Evolutionary conservation across 2,329 filamentous ascomycete species (phyloP).

Genomic region (Orbilia brochopaga): DNA sequence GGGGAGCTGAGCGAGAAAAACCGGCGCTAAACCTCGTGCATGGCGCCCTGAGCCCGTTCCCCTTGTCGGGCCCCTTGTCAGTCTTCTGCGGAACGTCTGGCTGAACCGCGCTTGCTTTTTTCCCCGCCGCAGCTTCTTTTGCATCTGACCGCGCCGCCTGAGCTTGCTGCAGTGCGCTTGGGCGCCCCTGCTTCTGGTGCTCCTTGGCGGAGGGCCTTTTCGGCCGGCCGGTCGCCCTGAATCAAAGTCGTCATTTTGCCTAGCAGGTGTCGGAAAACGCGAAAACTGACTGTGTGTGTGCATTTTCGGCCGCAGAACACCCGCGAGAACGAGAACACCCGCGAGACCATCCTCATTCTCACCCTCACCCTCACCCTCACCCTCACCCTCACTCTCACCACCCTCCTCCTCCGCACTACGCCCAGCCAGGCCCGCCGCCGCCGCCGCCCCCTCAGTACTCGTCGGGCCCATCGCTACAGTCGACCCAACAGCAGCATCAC

Average conservation of each 20-base stretch:
- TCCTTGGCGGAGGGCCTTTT: slow-evolving; percentile 22
- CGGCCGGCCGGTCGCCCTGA: slow-evolving; percentile 40
- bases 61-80: neutral
- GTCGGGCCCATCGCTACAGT: slow-evolving; percentile 39
- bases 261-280: slow-evolving; percentile 25
- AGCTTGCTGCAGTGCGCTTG: slow-evolving; percentile 28
- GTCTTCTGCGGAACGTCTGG: neutral
- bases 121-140: neutral
- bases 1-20: slow-evolving; percentile 48
- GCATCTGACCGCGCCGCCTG: slow-evolving; percentile 27
- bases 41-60: slow-evolving; percentile 32
- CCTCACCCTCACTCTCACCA: slow-evolving; percentile 31
- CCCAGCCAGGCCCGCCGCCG: slow-evolving; percentile 36
- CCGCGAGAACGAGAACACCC: slow-evolving; percentile 25
- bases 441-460: slow-evolving; percentile 31
- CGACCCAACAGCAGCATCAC: slow-evolving; percentile 49
- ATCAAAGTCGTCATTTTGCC: slow-evolving; percentile 42
- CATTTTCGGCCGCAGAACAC: slow-evolving; percentile 35
- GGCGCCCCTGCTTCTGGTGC: slow-evolving; percentile 38
- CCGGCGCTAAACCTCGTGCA: slow-evolving; percentile 50
- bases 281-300: slow-evolving; percentile 29
- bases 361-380: slow-evolving; percentile 29
- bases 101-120: slow-evolving; percentile 2
- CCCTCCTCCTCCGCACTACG: slow-evolving; percentile 37
- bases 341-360: slow-evolving; percentile 26